Evolutionary conservation across 768 basidiomycete species (phyloP).

Genomic region (Naganishia antarctica): DNA sequence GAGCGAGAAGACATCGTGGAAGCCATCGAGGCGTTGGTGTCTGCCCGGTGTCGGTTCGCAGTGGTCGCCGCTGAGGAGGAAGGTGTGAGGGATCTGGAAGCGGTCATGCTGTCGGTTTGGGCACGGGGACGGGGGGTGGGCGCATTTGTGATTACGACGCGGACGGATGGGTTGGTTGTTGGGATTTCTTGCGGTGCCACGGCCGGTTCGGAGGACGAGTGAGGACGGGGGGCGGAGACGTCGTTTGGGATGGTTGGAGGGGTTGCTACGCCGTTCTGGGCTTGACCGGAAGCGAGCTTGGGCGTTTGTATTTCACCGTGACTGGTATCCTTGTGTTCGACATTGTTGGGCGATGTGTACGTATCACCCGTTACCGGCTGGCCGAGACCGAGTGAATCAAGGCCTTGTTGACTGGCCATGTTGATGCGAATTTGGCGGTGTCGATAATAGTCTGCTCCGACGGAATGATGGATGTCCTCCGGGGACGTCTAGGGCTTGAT

Average conservation of each 20-base stretch:
- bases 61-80: not conserved
- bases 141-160: constrained; percentile 17
- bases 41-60: not conserved
- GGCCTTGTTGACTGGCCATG: not conserved
- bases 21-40: not conserved
- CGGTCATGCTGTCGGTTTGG: not conserved
- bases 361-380: not conserved
- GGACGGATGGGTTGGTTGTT: not conserved
- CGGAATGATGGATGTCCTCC: no score
- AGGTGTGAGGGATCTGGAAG: no score
- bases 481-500: no score
- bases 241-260: not conserved
- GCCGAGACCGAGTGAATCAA: not conserved
- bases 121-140: not conserved
- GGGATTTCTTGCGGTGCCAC: not conserved
- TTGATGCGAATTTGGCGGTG: no score
- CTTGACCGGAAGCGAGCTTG: no score
- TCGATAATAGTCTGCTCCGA: no score
- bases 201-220: no score
- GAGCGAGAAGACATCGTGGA: not conserved
- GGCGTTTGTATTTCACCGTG: no score
- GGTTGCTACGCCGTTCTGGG: not conserved
- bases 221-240: no score
- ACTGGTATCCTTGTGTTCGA: no score
- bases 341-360: no score